A percentile compares a stretch with the other conserved stretches of the same genome.
phyloP scores from a whole-genome alignment of 331 rosid genomes.

The Prunus yedoensis region DNA sequence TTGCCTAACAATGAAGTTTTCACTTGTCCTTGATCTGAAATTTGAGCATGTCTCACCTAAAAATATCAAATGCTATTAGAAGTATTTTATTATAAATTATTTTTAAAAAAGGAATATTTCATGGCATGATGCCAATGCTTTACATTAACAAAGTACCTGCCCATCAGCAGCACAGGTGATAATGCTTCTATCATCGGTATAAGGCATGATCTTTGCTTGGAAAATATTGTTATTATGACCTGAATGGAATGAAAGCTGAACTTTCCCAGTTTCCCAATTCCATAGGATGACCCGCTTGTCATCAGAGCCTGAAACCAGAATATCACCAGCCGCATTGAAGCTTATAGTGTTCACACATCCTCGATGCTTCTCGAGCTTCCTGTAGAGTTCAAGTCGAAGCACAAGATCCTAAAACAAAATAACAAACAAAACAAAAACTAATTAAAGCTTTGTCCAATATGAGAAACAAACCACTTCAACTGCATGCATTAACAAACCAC shows the following conservation, averaged over 20 bases:
- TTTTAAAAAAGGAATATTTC: neutral
- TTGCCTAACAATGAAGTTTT: constrained; percentile 48
- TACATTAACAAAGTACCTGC: constrained; percentile 45
- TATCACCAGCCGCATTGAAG: constrained; percentile 72
- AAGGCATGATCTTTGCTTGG: constrained; percentile 85
- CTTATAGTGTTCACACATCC: constrained; percentile 87
- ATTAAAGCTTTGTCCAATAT: neutral
- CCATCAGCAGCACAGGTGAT: constrained; percentile 93
- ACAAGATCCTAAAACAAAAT: constrained; percentile 66
- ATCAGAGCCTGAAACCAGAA: constrained; percentile 82
- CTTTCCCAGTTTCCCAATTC: constrained; percentile 67
- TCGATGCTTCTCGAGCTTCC: constrained; percentile 65
- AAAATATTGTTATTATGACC: constrained; percentile 75
- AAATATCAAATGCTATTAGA: constrained; percentile 22
- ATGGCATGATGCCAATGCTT: constrained; percentile 6
- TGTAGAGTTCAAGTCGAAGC: constrained; percentile 60
- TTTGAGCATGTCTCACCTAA: constrained; percentile 80
- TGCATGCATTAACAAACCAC: neutral
- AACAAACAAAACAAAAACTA: neutral
- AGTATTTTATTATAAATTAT: neutral
- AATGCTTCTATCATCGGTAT: constrained; percentile 58
- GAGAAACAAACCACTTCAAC: neutral
- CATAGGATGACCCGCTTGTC: constrained; percentile 73
- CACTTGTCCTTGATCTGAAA: constrained; percentile 52
- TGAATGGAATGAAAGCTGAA: constrained; percentile 54